phyloP scores from a whole-genome alignment of 176 grass and related monocot genomes.

The Cymbopogon citratus region DNA sequence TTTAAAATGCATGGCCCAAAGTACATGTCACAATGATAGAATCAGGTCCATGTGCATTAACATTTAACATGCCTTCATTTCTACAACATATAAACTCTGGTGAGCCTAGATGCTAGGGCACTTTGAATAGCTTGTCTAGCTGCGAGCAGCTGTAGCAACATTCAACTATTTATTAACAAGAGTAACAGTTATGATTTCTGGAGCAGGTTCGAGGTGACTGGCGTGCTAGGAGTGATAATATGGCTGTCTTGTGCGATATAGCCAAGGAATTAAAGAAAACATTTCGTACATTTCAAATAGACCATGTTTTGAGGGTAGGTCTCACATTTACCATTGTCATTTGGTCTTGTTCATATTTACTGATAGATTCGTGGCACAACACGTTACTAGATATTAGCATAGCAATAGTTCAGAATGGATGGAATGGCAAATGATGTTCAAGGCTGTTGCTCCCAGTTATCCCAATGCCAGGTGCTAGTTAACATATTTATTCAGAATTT shows the following conservation, averaged over 20 bases:
- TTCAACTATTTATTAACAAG: not conserved
- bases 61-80: not conserved
- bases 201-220: constrained; percentile 46
- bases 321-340: not conserved
- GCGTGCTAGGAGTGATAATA: constrained; percentile 34
- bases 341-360: not conserved
- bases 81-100: not conserved
- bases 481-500: not conserved
- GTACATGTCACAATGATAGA: constrained; percentile 4
- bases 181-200: not conserved
- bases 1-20: not conserved
- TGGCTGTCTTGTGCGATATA: constrained; percentile 50
- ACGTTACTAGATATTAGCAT: not conserved
- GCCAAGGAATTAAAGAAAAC: constrained; percentile 43
- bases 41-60: not conserved
- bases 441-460: not conserved
- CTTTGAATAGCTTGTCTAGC: not conserved
- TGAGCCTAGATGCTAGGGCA: not conserved
- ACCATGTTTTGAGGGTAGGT: constrained; percentile 57
- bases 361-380: not conserved
- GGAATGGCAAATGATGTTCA: not conserved
- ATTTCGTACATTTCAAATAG: constrained; percentile 42
- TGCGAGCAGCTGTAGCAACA: not conserved
- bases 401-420: not conserved
- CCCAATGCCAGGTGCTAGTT: not conserved